Evolutionary conservation across 2,329 filamentous ascomycete genomes (phyloP).

Genomic region (Orbilia blumenaviensis): DNA sequence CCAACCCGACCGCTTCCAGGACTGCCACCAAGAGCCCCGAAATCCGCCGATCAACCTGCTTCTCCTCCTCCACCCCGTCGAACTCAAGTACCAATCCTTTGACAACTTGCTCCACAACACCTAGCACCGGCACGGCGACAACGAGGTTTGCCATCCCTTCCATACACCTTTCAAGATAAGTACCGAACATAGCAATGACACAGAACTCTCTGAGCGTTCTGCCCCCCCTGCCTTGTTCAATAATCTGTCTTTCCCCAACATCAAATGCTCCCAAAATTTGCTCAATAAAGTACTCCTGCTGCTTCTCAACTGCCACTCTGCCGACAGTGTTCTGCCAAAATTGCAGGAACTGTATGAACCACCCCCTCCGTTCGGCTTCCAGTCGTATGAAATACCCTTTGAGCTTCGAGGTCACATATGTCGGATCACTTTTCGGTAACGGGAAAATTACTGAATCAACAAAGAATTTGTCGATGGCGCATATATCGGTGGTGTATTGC

Average conservation of each 20-base stretch:
- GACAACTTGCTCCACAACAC: conserved; percentile 11
- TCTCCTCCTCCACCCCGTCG: conserved; percentile 39
- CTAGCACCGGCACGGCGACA: conserved; percentile 25
- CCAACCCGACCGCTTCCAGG: conserved; percentile 30
- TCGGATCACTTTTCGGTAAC: conserved; percentile 69
- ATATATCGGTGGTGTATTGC: conserved; percentile 68
- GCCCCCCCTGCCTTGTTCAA: neutral
- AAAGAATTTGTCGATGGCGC: conserved; percentile 64
- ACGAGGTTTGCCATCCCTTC: conserved; percentile 25
- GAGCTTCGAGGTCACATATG: conserved; percentile 70
- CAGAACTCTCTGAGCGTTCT: conserved; percentile 31
- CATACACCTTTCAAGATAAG: conserved; percentile 23
- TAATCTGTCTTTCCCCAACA: conserved; percentile 10
- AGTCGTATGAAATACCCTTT: conserved; percentile 69
- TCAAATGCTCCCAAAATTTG: conserved; percentile 65
- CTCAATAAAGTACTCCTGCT: conserved; percentile 67
- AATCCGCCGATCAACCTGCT: conserved; percentile 33
- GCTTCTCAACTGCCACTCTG: conserved; percentile 68
- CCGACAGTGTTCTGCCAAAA: conserved; percentile 70
- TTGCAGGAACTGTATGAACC: conserved; percentile 67
- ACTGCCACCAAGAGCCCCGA: conserved; percentile 19
- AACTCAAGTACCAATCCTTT: conserved; percentile 18
- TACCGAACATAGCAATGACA: conserved; percentile 17
- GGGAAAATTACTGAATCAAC: conserved; percentile 68
- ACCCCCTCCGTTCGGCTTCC: conserved; percentile 60